A percentile compares a stretch with the other conserved stretches of the same genome.
Conservation (phyloP, 495 filamentous ascomycete species). For the Tuber melanosporum region DNA sequence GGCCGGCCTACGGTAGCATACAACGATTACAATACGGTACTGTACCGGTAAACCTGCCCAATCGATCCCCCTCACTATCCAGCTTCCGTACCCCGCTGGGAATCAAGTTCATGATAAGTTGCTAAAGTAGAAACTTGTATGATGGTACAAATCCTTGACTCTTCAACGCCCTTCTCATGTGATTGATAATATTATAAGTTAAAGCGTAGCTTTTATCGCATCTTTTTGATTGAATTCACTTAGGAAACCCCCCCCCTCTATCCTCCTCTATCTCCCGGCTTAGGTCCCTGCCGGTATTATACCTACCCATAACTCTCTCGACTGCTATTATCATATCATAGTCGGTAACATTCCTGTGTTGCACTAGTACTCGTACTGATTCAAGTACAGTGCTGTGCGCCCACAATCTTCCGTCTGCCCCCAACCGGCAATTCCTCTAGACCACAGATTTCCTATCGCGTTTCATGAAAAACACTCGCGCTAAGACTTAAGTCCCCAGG, state of each 20-base stretch:
- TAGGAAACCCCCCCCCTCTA: not conserved
- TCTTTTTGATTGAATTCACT: not conserved
- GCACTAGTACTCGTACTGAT: too few relatives aligned
- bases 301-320: not conserved
- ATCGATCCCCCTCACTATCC: too few relatives aligned
- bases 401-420: not conserved
- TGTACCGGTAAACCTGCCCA: too few relatives aligned
- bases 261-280: not conserved
- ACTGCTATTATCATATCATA: not conserved
- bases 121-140: too few relatives aligned
- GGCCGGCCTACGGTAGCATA: not conserved
- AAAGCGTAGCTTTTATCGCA: not conserved
- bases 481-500: not conserved
- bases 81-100: too few relatives aligned
- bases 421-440: not conserved
- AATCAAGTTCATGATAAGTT: too few relatives aligned
- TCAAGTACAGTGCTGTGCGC: not conserved
- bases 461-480: not conserved
- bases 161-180: not conserved
- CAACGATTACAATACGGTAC: too few relatives aligned
- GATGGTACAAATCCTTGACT: not conserved
- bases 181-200: too few relatives aligned
- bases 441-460: not conserved
- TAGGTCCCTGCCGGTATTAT: not conserved
- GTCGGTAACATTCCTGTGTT: not conserved